phyloP scores from a whole-genome alignment of 371 early-diverging fungal species.

The Polyrhizophydium stewartii region DNA sequence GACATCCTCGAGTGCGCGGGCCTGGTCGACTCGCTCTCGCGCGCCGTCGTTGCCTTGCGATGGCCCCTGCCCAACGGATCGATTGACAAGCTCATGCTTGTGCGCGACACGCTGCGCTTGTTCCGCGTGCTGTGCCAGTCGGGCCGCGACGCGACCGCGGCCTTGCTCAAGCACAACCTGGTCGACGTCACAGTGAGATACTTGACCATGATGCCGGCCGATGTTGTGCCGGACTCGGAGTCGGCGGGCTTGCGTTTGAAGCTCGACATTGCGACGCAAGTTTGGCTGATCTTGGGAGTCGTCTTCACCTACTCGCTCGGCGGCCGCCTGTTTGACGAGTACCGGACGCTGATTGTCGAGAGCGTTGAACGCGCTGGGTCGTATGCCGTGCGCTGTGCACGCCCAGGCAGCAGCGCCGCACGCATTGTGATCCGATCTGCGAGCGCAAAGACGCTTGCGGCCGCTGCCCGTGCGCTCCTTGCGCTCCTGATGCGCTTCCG shows the following conservation, averaged over 20 bases:
- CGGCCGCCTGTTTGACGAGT: constrained; percentile 20
- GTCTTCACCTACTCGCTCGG: constrained; percentile 20
- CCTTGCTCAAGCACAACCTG: constrained; percentile 8
- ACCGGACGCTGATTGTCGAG: constrained; percentile 11
- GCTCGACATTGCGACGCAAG: constrained; percentile 6
- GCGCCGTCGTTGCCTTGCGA: constrained; percentile 35
- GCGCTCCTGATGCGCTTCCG: constrained; percentile 8
- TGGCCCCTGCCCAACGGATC: constrained; percentile 43
- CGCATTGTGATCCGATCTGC: neutral
- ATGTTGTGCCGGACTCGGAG: neutral
- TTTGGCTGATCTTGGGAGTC: constrained; percentile 12
- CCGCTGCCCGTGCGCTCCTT: constrained; percentile 8
- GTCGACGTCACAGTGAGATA: constrained; percentile 8
- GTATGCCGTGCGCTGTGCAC: too few species aligned
- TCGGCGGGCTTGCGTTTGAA: neutral
- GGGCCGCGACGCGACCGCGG: constrained; percentile 12
- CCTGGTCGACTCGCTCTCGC: constrained; percentile 38
- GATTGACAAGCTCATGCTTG: neutral
- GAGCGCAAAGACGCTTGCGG: too few species aligned
- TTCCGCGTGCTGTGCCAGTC: constrained; percentile 14
- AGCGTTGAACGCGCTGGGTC: too few species aligned
- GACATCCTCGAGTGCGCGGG: constrained; percentile 46
- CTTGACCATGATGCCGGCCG: neutral
- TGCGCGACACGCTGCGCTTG: constrained; percentile 3
- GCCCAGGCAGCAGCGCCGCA: neutral